Conservation (phyloP, 1,139 yeast genomes). For the Pneumocystis wakefieldiae region DNA sequence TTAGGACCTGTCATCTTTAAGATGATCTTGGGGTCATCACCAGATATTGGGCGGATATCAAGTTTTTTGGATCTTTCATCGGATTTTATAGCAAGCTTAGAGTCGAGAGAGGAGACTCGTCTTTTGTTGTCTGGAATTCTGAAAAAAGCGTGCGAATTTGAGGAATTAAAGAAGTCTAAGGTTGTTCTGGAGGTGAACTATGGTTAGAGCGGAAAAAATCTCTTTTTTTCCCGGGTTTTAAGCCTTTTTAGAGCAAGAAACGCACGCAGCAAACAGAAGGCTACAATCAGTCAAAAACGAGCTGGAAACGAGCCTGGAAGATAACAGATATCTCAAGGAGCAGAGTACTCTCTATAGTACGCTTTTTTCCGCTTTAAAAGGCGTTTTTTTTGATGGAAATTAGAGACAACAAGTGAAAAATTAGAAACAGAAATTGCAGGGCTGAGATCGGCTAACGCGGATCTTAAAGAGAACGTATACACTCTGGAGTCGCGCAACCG, state of each 20-base stretch:
- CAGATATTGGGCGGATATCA: constrained; percentile 6
- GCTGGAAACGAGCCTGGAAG: neutral
- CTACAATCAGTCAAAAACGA: constrained; percentile 2
- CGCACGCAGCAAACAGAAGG: constrained; percentile 5
- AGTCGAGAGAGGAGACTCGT: constrained; percentile 2
- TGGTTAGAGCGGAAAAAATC: neutral
- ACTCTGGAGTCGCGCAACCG: neutral
- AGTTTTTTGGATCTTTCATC: constrained; percentile 4
- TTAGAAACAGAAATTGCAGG: neutral
- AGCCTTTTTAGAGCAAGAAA: constrained; percentile 8
- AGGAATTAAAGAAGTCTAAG: constrained; percentile 8
- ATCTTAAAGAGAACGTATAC: neutral
- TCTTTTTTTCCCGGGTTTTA: neutral
- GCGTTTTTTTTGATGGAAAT: neutral
- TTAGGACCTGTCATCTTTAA: neutral
- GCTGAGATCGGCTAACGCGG: neutral
- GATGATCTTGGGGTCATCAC: neutral
- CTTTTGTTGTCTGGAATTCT: constrained; percentile 4
- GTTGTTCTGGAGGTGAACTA: constrained; percentile 9
- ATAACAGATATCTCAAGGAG: neutral
- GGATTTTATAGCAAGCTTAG: constrained; percentile 1
- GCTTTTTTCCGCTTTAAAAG: neutral
- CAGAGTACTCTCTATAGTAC: neutral
- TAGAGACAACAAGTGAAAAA: neutral
- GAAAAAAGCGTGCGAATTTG: constrained; percentile 10